phyloP scores from a whole-genome alignment of 208 protist genomes.

The Porcisia hertigi region DNA sequence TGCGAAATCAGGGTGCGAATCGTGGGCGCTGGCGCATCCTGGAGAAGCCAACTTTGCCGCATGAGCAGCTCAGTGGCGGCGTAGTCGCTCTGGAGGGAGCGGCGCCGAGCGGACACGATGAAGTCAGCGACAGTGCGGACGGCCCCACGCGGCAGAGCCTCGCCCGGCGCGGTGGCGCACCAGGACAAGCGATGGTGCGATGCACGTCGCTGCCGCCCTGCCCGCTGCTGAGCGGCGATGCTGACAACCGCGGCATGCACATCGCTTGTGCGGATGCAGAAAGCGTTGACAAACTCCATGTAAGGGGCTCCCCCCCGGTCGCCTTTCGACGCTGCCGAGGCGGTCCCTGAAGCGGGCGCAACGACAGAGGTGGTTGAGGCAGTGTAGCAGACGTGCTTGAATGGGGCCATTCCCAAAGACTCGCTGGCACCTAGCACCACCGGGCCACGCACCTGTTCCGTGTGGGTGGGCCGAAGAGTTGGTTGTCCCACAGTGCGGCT shows the following conservation, averaged over 20 bases:
- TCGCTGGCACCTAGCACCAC: slow-evolving; percentile 68
- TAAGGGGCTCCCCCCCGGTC: slow-evolving; percentile 7
- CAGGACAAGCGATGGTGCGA: slow-evolving; percentile 22
- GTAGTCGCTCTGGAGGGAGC: slow-evolving; percentile 63
- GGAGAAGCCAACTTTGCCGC: slow-evolving; percentile 90
- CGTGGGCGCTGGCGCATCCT: slow-evolving; percentile 75
- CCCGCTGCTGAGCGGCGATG: slow-evolving; percentile 30
- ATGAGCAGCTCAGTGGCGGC: slow-evolving; percentile 73
- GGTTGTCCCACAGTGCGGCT: slow-evolving; percentile 77
- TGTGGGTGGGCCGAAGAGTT: slow-evolving; percentile 57
- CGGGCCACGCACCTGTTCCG: slow-evolving; percentile 58
- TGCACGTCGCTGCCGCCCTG: slow-evolving; percentile 8
- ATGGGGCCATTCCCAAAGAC: slow-evolving; percentile 69
- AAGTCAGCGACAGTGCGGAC: slow-evolving; percentile 38
- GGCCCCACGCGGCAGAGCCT: slow-evolving; percentile 16
- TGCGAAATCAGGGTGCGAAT: slow-evolving; percentile 75
- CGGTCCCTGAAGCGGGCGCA: slow-evolving; percentile 2
- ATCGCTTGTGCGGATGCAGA: slow-evolving; percentile 67
- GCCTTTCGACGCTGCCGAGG: background rate
- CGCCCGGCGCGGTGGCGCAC: slow-evolving; percentile 22
- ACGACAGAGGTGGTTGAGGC: slow-evolving; percentile 31
- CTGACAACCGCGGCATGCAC: slow-evolving; percentile 66
- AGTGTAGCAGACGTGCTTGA: slow-evolving; percentile 55
- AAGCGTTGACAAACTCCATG: slow-evolving; percentile 45
- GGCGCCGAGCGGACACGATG: slow-evolving; percentile 59